A percentile compares a stretch with the other conserved stretches of the same genome.
Evolutionary conservation across 805 yeast species (phyloP).

Genomic region (Saccharomycopsis vini): DNA sequence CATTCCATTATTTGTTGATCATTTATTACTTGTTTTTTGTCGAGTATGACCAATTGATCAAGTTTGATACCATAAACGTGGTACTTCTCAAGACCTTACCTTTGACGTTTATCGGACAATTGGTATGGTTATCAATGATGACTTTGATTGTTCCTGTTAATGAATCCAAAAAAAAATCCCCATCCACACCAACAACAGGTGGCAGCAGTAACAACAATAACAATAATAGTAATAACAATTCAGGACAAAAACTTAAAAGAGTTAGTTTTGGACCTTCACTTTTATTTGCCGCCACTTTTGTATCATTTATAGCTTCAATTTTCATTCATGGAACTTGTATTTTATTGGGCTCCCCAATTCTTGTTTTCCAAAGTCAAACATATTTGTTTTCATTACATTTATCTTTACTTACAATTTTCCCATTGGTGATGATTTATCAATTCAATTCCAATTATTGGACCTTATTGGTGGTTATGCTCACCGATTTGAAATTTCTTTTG

Average conservation of each 20-base stretch:
- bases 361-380: slow-evolving; percentile 45
- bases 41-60: slow-evolving; percentile 16
- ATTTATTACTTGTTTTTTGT: slow-evolving; percentile 17
- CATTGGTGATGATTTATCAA: slow-evolving; percentile 48
- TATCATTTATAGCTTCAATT: slow-evolving; percentile 19
- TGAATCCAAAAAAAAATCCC: not conserved
- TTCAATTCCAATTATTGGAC: slow-evolving; percentile 42
- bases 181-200: not conserved
- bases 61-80: slow-evolving; percentile 14
- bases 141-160: not conserved
- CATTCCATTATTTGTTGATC: slow-evolving; percentile 26
- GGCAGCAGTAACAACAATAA: not conserved
- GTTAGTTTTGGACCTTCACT: slow-evolving; percentile 17
- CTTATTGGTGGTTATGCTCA: slow-evolving; percentile 3
- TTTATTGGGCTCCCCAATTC: slow-evolving; percentile 75
- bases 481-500: slow-evolving; percentile 8
- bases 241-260: slow-evolving; percentile 11
- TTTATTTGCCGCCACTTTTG: slow-evolving; percentile 11
- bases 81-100: slow-evolving; percentile 15
- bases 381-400: slow-evolving; percentile 53
- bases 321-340: slow-evolving; percentile 35
- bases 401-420: slow-evolving; percentile 50
- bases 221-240: no score
- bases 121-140: slow-evolving; percentile 13
- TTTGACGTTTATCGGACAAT: slow-evolving; percentile 15